Conservation (phyloP, 495 filamentous ascomycete species). For the Geoglossum glabrum region DNA sequence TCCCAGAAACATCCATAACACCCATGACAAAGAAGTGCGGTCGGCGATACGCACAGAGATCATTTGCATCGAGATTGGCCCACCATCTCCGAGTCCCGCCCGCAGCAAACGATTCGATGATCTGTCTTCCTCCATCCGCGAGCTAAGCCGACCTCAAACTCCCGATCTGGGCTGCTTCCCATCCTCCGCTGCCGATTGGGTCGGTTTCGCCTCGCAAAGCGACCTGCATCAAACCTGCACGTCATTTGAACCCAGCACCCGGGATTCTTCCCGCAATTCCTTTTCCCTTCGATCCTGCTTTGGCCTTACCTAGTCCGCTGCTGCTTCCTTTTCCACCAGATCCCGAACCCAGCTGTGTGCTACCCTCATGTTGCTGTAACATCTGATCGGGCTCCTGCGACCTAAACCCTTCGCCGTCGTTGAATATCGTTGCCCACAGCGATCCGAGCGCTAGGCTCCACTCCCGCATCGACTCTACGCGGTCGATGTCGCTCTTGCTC, state of each 20-base stretch:
- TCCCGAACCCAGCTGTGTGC: neutral
- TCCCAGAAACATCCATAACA: neutral
- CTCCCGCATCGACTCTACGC: constrained; percentile 48
- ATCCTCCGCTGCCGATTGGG: neutral
- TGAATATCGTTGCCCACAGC: constrained; percentile 44
- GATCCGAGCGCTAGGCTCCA: constrained; percentile 49
- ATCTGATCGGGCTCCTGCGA: constrained; percentile 1
- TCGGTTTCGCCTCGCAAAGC: neutral
- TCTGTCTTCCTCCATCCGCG: neutral
- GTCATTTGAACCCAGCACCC: constrained; percentile 3
- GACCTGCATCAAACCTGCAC: neutral
- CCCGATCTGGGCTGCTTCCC: neutral
- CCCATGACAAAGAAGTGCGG: neutral
- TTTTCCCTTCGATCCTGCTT: constrained; percentile 1
- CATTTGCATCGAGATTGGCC: neutral
- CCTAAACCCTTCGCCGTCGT: constrained; percentile 54
- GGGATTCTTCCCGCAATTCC: constrained; percentile 2
- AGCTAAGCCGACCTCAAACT: neutral
- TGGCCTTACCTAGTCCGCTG: neutral
- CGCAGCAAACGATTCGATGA: neutral
- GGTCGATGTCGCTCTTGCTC: constrained; percentile 50
- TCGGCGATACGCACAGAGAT: neutral
- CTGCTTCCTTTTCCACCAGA: neutral
- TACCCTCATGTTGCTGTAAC: neutral
- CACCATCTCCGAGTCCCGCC: neutral